Percentiles rank a stretch among this genome's conserved stretches.
Conservation (phyloP, 345 rosid species). For the Litchi chinensis region DNA sequence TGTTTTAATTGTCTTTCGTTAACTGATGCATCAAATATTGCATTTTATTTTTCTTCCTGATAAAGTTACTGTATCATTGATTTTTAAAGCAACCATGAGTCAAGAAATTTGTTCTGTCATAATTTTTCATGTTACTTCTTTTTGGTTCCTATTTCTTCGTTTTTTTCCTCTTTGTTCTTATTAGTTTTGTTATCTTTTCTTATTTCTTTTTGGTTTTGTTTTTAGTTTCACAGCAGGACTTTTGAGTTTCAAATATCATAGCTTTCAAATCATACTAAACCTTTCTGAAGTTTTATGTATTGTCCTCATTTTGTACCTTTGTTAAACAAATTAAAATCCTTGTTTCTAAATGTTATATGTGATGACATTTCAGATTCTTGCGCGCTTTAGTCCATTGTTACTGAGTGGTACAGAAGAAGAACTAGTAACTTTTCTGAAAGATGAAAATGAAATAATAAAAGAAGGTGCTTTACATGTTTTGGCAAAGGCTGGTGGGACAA, state of each 20-base stretch:
- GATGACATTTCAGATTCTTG: constrained; percentile 67
- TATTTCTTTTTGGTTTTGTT: not conserved
- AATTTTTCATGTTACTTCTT: not conserved
- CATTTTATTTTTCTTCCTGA: not conserved
- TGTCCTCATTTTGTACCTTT: not conserved
- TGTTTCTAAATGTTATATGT: constrained; percentile 12
- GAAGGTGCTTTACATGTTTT: constrained; percentile 92
- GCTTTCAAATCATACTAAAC: not conserved
- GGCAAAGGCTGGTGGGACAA: constrained; percentile 95
- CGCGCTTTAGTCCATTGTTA: constrained; percentile 78
- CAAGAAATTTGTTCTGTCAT: not conserved
- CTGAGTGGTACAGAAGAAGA: constrained; percentile 86
- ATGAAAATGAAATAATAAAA: constrained; percentile 79
- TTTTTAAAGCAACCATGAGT: not conserved
- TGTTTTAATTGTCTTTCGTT: not conserved
- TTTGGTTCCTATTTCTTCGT: not conserved
- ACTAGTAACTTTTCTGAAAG: constrained; percentile 72
- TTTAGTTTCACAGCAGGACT: too few relatives aligned
- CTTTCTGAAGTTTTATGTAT: not conserved
- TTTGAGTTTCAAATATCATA: not conserved
- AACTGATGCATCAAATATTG: not conserved
- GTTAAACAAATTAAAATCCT: not conserved
- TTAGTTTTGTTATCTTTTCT: not conserved
- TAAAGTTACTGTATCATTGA: not conserved
- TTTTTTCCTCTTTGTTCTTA: not conserved